phyloP scores from a whole-genome alignment of 2,329 filamentous ascomycete genomes.

The Colletotrichum ledebouriae region DNA sequence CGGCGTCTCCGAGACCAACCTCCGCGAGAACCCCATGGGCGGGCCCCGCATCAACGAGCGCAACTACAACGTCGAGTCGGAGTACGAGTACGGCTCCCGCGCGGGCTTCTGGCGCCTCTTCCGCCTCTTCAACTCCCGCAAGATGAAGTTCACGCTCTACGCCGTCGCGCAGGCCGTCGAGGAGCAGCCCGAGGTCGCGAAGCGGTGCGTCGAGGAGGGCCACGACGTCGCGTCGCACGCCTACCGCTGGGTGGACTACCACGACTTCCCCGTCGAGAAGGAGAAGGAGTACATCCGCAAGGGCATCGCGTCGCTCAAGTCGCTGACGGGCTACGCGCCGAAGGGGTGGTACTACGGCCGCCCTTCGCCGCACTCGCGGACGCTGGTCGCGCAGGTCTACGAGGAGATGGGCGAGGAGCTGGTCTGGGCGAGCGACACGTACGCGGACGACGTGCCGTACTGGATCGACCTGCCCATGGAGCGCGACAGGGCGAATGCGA shows the following conservation, averaged over 20 bases:
- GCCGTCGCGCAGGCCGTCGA: conserved; percentile 64
- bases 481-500: conserved; percentile 52
- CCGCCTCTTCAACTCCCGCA: conserved; percentile 60
- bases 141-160: conserved; percentile 65
- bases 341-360: conserved; percentile 65
- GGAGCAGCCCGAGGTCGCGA: conserved; percentile 61
- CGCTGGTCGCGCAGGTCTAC: conserved; percentile 62
- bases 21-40: conserved; percentile 55
- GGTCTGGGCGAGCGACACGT: conserved; percentile 63
- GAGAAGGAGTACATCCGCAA: conserved; percentile 63
- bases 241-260: conserved; percentile 66
- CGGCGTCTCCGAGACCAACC: conserved; percentile 52
- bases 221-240: conserved; percentile 65
- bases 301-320: conserved; percentile 56
- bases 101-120: conserved; percentile 65
- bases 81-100: conserved; percentile 65
- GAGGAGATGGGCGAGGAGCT: conserved; percentile 66
- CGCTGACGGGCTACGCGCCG: conserved; percentile 60
- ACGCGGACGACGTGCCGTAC: conserved; percentile 68
- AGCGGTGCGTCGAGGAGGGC: conserved; percentile 61
- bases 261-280: conserved; percentile 58
- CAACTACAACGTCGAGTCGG: conserved; percentile 61
- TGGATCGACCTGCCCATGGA: conserved; percentile 67
- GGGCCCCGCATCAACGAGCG: conserved; percentile 56
- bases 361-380: conserved; percentile 58